Evolutionary conservation across 208 protist species (phyloP).

Genomic region (Trypanosomatidae sp.): DNA sequence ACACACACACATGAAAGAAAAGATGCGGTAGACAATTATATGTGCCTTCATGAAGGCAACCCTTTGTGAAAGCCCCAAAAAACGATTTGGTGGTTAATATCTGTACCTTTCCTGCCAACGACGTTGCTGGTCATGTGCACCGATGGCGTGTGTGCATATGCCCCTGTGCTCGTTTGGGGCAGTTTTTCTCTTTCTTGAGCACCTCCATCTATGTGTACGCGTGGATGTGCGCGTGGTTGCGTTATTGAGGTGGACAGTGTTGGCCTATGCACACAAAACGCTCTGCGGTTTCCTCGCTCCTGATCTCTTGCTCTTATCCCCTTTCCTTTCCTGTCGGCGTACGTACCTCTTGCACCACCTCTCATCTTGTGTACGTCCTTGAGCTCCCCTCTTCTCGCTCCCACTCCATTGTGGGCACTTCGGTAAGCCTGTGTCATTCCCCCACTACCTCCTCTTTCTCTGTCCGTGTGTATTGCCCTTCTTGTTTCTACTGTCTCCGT

Average conservation of each 20-base stretch:
- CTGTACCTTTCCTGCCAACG: not conserved
- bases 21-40: not conserved
- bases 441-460: not conserved
- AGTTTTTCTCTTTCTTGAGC: not conserved
- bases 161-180: not conserved
- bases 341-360: not conserved
- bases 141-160: not conserved
- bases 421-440: not conserved
- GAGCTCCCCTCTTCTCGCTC: not conserved
- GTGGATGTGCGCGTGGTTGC: not conserved
- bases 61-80: not conserved
- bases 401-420: not conserved
- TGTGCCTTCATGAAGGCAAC: not conserved
- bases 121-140: not conserved
- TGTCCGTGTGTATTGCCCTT: conserved; percentile 2
- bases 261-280: not conserved
- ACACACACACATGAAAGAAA: not conserved
- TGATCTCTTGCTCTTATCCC: not conserved
- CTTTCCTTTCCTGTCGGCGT: not conserved
- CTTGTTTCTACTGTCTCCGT: not conserved
- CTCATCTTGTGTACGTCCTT: not conserved
- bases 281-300: not conserved
- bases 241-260: too few relatives aligned
- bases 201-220: not conserved
- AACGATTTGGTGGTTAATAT: not conserved